Base-by-base conservation (phyloP, 2,329 filamentous ascomycete genomes). In the Botrytis deweyae region DNA sequence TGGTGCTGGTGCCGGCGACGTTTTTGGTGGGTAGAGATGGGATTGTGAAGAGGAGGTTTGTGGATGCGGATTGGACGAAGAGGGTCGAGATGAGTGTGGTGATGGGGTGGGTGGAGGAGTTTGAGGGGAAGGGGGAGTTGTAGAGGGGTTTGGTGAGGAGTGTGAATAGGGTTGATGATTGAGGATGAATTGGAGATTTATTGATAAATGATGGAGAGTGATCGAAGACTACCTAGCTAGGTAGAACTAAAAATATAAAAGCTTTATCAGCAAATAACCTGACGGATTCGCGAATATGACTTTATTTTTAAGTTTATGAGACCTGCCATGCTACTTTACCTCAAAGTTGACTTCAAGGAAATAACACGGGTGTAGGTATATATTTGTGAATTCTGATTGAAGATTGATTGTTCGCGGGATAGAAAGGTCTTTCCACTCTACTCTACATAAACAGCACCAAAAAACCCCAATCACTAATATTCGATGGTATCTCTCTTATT, bases 111-210 rank as follows among this genome's bases (percentile, higher is more conserved):
- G 22, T 49, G 46, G 22, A 25, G 22, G 46, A 49, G 46, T 25
- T 12, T 9, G 9, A 49, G 22, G 46, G 46, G 25, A 14, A 52
- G 25, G 25, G 22, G 4, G 49, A n/a, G 25, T 52, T 52, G 25
- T n/a, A n/a, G 25, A 5, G 25, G 49, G 0, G 0, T n/a, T 1
- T 14, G 25, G 49, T 25, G 1, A 10, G 22, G 10, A 52, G 49
- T n/a, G 46, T 12, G 22, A n/a, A 5, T 52, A 25, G 10, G 25
- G 1, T 14, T 52, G 10, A 2, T 14, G 25, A 14, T n/a, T n/a
- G 5, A 3, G 49, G 49, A 14, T n/a, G 22, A 1, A 52, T 52
- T n/a, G 1, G 49, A 52, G 22, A 14, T 52, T n/a, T n/a, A n/a
- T 5, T n/a, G 1, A 5, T 10, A 52, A 12, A 52, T 52, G 49